These are phyloP conservation scores for Aspergillus sclerotioniger DNA, from an alignment of 495 filamentous ascomycete genomes.

Conservation along the genomic window DNA sequence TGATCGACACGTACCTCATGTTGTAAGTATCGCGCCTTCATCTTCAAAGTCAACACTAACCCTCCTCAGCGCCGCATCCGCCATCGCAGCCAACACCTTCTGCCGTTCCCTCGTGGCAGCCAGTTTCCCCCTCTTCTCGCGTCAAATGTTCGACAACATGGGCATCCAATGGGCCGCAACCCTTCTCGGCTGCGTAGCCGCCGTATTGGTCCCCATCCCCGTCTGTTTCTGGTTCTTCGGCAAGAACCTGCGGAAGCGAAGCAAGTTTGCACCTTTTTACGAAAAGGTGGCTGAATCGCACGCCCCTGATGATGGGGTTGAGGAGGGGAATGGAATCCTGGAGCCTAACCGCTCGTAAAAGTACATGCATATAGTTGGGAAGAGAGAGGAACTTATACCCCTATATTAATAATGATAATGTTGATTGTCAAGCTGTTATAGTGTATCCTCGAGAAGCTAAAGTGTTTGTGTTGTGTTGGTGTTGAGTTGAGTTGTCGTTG, in stretches of 20 bases:
- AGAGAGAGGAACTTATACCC: neutral
- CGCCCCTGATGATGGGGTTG: conserved; percentile 14
- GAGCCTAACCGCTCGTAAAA: neutral
- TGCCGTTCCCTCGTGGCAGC: conserved; percentile 72
- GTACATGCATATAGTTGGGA: neutral
- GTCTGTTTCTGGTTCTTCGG: conserved; percentile 40
- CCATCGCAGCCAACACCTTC: conserved; percentile 88
- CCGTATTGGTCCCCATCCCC: conserved; percentile 70
- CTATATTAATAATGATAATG: neutral
- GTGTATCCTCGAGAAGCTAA: too few species aligned
- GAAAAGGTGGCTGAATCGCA: conserved; percentile 26
- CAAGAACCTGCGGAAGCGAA: conserved; percentile 31
- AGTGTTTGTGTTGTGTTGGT: too few species aligned
- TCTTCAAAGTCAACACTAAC: conserved; percentile 4
- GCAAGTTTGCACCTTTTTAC: conserved; percentile 56
- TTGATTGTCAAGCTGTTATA: too few species aligned
- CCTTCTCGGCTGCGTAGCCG: conserved; percentile 71
- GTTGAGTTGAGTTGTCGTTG: too few species aligned
- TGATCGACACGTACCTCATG: conserved; percentile 88
- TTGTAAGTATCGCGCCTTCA: conserved; percentile 51
- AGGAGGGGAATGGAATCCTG: conserved; percentile 9
- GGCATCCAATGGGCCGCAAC: conserved; percentile 77
- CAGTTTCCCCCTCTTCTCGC: conserved; percentile 77
- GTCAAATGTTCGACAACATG: conserved; percentile 74
- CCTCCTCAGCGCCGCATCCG: conserved; percentile 62